Base-by-base conservation (phyloP, 768 basidiomycete genomes). In the Multifurca ochricompacta region DNA sequence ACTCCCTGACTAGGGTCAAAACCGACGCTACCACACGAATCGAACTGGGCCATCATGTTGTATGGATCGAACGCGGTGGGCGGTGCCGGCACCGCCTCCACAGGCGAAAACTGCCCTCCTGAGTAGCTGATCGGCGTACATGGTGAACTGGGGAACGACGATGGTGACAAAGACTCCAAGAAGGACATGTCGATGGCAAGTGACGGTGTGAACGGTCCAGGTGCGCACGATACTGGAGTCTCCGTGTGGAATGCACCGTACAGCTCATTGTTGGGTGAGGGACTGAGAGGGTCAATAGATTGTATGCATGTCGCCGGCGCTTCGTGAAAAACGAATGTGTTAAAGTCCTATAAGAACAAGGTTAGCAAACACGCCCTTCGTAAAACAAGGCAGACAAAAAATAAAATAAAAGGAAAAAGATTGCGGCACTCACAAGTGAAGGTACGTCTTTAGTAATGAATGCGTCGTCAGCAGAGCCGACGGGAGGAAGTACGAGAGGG, bases 271-370 rank as follows among this genome's bases (percentile, higher is more conserved):
- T 28, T 25, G 21, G 16, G 25, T 10, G 23, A 11, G 28, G 60
- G 58, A 16, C 46, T 56, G 42, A 61, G 60, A 5, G 60, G 60
- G 42, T 61, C 60, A 28, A 59, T 56, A 21, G 54, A 49, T 16
- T 59, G 54, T 34, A 59, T 55, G 58, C 59, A 56, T 44, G 50
- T 19, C 2, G 58, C 58, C 27, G 53, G 50, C 43, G 53, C 19
- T 25, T 55, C 42, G 27, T 48, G 37, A 39, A 61, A 61, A 61
- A 61, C 58, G 60, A 61, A 61, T 56, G 60, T 53, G 51, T 50
- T 41, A 23, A 61, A 59, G 18, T 42, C 51, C 60, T 61, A 36
- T 8, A 48, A 35, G 36, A 44, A 10, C 27, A 19, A n/a, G 9
- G 23, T 49, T 21, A 1, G 48, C 35, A 37, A 35, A 3, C 23